Evolutionary conservation across 306 rosid genomes (phyloP).

Genomic region (Glycine latifolia): DNA sequence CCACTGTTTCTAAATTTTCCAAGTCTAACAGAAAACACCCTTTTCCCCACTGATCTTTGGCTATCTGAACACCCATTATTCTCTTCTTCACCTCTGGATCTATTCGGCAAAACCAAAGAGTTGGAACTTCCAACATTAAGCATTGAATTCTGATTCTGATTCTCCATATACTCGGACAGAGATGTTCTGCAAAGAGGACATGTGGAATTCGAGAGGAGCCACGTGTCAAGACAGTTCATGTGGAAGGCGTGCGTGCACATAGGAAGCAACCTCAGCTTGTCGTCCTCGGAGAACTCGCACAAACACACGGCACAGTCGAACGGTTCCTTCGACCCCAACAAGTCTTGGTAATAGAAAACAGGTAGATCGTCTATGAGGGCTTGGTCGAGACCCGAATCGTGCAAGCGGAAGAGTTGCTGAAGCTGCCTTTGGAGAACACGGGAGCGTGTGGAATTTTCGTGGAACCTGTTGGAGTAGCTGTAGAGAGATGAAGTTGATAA

Average conservation of each 20-base stretch:
- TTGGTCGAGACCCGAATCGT: constrained; percentile 85
- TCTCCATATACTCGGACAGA: constrained; percentile 45
- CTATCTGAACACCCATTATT: constrained; percentile 35
- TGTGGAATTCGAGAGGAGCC: constrained; percentile 89
- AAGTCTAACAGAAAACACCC: constrained; percentile 82
- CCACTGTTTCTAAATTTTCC: constrained; percentile 73
- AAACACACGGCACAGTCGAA: constrained; percentile 92
- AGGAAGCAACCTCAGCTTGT: constrained; percentile 81
- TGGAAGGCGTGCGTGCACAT: constrained; percentile 89
- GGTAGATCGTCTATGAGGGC: constrained; percentile 75
- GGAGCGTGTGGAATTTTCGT: constrained; percentile 54
- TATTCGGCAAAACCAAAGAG: constrained; percentile 38
- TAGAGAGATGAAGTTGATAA: constrained; percentile 56
- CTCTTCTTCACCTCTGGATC: constrained; percentile 49
- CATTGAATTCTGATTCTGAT: constrained; percentile 42
- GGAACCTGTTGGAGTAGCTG: constrained; percentile 59
- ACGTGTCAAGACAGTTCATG: constrained; percentile 77
- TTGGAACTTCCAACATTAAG: constrained; percentile 47
- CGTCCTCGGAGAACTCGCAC: constrained; percentile 66
- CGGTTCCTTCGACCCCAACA: constrained; percentile 71
- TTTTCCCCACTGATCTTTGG: constrained; percentile 51
- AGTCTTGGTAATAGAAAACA: constrained; percentile 67
- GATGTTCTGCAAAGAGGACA: constrained; percentile 89
- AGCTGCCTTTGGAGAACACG: constrained; percentile 80
- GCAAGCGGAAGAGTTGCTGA: constrained; percentile 80